Percentiles rank a stretch among this genome's conserved stretches.
Conservation (phyloP, 495 filamentous ascomycete species). For the Penicillium odoratum region DNA sequence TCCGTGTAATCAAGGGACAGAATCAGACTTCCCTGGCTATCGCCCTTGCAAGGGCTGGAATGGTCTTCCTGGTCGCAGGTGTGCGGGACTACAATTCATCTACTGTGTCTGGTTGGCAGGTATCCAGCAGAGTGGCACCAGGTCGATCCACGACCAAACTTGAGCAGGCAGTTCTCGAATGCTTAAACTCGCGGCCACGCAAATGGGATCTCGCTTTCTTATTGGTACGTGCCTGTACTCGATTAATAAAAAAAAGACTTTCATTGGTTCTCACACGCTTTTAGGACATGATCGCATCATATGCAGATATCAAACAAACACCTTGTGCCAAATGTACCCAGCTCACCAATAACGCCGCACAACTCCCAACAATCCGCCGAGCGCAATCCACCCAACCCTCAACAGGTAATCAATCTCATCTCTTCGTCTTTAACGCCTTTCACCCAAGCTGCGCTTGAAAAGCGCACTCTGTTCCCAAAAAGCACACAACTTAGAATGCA, state of each 20-base stretch:
- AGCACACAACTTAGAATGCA: not conserved
- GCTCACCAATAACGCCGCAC: conserved; percentile 39
- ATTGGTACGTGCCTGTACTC: conserved; percentile 26
- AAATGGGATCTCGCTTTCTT: conserved; percentile 47
- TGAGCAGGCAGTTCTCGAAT: conserved; percentile 33
- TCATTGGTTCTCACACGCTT: conserved; percentile 10
- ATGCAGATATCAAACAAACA: conserved; percentile 41
- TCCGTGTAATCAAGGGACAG: conserved; percentile 29
- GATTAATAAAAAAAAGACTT: not conserved
- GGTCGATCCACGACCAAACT: conserved; percentile 31
- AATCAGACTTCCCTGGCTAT: conserved; percentile 29
- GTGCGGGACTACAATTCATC: conserved; percentile 15
- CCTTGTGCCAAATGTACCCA: conserved; percentile 40
- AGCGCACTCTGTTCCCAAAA: not conserved
- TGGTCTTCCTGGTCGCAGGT: conserved; percentile 34
- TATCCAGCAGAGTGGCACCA: conserved; percentile 24
- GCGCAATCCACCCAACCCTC: conserved; percentile 11
- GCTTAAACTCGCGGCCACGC: conserved; percentile 36
- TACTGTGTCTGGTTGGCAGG: conserved; percentile 36
- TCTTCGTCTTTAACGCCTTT: conserved; percentile 25
- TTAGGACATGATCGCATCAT: conserved; percentile 45
- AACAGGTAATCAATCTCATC: conserved; percentile 3
- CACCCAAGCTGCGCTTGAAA: conserved; percentile 28
- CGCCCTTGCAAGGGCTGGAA: conserved; percentile 35
- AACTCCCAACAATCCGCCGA: conserved; percentile 38